Conservation (phyloP, 495 filamentous ascomycete species). For the Bathelium albidoporum region DNA sequence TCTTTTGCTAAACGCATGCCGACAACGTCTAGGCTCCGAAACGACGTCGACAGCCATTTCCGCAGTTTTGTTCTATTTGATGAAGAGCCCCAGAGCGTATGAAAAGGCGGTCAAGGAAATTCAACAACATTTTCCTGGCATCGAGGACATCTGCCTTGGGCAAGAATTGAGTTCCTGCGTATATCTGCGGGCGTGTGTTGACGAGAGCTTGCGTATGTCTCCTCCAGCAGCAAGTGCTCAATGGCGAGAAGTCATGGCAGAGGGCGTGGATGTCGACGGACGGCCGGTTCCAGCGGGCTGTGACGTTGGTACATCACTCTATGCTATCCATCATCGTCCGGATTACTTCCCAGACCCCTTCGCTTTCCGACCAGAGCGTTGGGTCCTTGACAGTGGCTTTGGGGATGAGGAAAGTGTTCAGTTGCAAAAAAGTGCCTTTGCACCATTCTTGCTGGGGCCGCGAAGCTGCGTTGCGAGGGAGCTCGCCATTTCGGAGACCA, state of each 20-base stretch:
- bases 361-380: conserved; percentile 15
- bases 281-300: conserved; percentile 16
- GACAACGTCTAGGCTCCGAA: conserved; percentile 36
- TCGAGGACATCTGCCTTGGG: conserved; percentile 25
- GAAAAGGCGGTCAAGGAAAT: conserved; percentile 24
- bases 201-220: conserved; percentile 27
- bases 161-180: conserved; percentile 23
- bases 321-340: conserved; percentile 21
- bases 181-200: conserved; percentile 26
- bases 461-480: conserved; percentile 23
- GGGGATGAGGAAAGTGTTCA: neutral
- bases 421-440: conserved; percentile 15
- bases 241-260: conserved; percentile 17
- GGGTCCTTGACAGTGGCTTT: neutral
- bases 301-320: conserved; percentile 19
- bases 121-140: conserved; percentile 20
- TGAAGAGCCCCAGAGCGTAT: conserved; percentile 20
- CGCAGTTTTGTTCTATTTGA: conserved; percentile 32
- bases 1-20: conserved; percentile 26
- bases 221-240: conserved; percentile 16
- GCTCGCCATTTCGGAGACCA: conserved; percentile 24
- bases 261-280: conserved; percentile 18
- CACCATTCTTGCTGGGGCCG: conserved; percentile 24
- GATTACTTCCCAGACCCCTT: conserved; percentile 13
- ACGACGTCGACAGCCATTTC: conserved; percentile 25